phyloP scores from a whole-genome alignment of 768 basidiomycete species.

The Lactarius sanguifluus region DNA sequence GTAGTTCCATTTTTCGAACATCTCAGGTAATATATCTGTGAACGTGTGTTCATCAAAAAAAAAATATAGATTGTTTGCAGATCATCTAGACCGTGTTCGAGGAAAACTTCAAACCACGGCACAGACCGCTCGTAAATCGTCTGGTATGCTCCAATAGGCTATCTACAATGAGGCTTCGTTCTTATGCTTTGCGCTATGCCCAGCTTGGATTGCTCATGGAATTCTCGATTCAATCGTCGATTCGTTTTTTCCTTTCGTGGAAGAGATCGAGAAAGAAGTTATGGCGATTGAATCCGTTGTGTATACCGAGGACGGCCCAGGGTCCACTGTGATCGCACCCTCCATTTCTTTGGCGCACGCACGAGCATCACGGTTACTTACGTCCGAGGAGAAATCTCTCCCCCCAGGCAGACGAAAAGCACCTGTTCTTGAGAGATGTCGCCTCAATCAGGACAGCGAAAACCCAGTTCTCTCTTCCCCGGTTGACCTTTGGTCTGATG shows the following conservation, averaged over 20 bases:
- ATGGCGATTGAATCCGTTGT: conserved; percentile 60
- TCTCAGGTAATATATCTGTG: conserved; percentile 48
- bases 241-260: conserved; percentile 83
- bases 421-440: conserved; percentile 10
- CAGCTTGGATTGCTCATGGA: conserved; percentile 94
- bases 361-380: neutral
- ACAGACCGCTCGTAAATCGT: conserved; percentile 63
- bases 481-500: conserved; percentile 35
- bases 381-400: conserved; percentile 1
- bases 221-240: conserved; percentile 93
- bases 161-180: neutral
- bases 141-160: conserved; percentile 49
- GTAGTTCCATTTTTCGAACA: conserved; percentile 89
- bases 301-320: conserved; percentile 37
- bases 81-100: conserved; percentile 76
- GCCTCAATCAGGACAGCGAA: conserved; percentile 15
- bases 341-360: conserved; percentile 1
- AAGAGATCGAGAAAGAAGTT: conserved; percentile 63
- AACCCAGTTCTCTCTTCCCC: conserved; percentile 33
- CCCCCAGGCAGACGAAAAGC: conserved; percentile 16
- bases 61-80: conserved; percentile 35
- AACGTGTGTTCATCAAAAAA: conserved; percentile 18
- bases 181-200: neutral
- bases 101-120: conserved; percentile 67
- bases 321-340: conserved; percentile 12